These are phyloP conservation scores for Hagleromyces aurorensis DNA, from an alignment of 805 yeast species.

Conservation along the genomic window DNA sequence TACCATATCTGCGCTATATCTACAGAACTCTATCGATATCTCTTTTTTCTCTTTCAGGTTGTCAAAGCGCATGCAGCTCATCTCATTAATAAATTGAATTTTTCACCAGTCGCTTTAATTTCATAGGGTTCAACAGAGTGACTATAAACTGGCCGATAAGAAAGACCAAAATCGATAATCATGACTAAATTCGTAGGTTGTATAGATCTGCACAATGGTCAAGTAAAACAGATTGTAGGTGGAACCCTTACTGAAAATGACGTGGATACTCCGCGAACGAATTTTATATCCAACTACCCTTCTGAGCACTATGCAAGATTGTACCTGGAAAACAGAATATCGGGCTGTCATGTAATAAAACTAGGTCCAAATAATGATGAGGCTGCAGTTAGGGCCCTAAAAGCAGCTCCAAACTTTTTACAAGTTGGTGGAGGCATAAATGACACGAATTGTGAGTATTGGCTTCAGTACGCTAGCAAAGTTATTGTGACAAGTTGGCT, in stretches of 20 bases:
- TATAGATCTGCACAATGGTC: constrained; percentile 90
- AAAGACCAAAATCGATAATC: too few species aligned
- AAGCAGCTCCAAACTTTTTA: constrained; percentile 61
- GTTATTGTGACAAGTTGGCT: constrained; percentile 90
- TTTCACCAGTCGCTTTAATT: too few species aligned
- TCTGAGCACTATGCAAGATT: constrained; percentile 68
- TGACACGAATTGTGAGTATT: constrained; percentile 57
- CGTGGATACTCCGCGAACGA: constrained; percentile 46
- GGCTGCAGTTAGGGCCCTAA: constrained; percentile 73
- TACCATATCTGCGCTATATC: constrained; percentile 2
- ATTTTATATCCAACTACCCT: constrained; percentile 70
- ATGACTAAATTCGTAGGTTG: constrained; percentile 93
- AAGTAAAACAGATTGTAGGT: constrained; percentile 95
- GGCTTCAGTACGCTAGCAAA: constrained; percentile 80
- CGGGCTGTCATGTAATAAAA: constrained; percentile 89
- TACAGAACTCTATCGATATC: background rate
- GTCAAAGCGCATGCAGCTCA: too few species aligned
- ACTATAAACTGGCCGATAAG: too few species aligned
- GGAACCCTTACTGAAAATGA: constrained; percentile 58
- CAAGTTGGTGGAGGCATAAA: constrained; percentile 95
- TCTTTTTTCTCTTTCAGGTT: too few species aligned
- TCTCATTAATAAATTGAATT: constrained; percentile 5
- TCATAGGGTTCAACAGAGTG: too few species aligned
- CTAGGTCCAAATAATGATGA: constrained; percentile 75
- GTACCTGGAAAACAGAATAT: constrained; percentile 49